These are phyloP conservation scores for Blastomyces parvus DNA, from an alignment of 2,329 filamentous ascomycete genomes.

Conservation along the genomic window DNA sequence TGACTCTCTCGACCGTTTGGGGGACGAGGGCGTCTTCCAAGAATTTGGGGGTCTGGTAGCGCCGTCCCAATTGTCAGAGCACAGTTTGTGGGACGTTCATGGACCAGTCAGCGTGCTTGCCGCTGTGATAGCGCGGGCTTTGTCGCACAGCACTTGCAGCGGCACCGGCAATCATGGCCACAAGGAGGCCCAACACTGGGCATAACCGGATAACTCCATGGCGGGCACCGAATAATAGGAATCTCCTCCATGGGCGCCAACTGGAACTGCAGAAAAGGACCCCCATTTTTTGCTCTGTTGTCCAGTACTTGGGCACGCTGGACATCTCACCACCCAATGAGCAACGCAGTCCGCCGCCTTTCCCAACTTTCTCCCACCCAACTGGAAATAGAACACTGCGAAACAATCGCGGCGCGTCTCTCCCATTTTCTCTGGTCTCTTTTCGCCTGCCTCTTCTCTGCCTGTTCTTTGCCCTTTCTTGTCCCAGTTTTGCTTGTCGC, in stretches of 20 bases:
- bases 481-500: slow-evolving; percentile 1
- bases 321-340: not conserved
- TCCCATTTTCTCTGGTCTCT: not conserved
- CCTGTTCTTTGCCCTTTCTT: not conserved
- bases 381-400: not conserved
- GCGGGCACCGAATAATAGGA: not conserved
- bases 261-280: slow-evolving; percentile 13
- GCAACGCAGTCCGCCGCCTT: not conserved
- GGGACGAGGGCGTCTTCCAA: not conserved
- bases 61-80: not conserved
- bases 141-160: not conserved
- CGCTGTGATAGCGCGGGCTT: not conserved
- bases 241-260: slow-evolving; percentile 5
- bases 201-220: not conserved
- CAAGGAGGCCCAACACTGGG: not conserved
- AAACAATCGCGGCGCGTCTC: not conserved
- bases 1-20: not conserved
- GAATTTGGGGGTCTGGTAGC: not conserved
- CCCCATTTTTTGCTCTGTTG: not conserved
- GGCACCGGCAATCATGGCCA: not conserved
- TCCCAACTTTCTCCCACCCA: not conserved
- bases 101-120: slow-evolving; percentile 1
- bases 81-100: not conserved
- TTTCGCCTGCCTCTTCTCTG: not conserved
- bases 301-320: not conserved